Evolutionary conservation across 805 yeast genomes (phyloP).

Genomic region (Saccharomycopsis oosterbeekiorum): DNA sequence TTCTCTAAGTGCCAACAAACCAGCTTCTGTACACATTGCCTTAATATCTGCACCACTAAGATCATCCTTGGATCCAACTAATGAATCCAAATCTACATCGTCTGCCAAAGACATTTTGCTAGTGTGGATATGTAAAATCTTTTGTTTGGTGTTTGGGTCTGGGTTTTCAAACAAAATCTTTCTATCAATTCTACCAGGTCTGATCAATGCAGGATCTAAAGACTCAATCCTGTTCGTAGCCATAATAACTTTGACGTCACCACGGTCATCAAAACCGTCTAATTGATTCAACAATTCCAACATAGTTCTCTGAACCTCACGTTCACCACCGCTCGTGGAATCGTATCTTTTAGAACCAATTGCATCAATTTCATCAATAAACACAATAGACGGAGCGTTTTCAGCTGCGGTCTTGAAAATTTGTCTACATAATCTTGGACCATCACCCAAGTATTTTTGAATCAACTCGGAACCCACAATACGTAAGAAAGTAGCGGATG

Average conservation of each 20-base stretch:
- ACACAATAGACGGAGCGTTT: slow-evolving; percentile 96
- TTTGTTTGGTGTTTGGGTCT: slow-evolving; percentile 84
- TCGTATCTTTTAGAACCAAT: slow-evolving; percentile 97
- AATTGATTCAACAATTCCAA: slow-evolving; percentile 88
- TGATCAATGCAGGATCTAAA: slow-evolving; percentile 86
- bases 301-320: slow-evolving; percentile 98
- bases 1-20: slow-evolving; percentile 92
- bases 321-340: slow-evolving; percentile 78
- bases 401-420: slow-evolving; percentile 95
- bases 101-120: slow-evolving; percentile 91
- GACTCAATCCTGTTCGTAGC: slow-evolving; percentile 93
- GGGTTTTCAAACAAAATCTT: slow-evolving; percentile 97
- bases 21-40: slow-evolving; percentile 96
- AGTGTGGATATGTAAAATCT: slow-evolving; percentile 88
- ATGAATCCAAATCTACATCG: slow-evolving; percentile 82
- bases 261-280: slow-evolving; percentile 91
- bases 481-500: slow-evolving; percentile 90
- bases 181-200: slow-evolving; percentile 97
- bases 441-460: slow-evolving; percentile 96
- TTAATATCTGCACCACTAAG: slow-evolving; percentile 97
- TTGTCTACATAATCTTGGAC: slow-evolving; percentile 90
- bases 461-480: slow-evolving; percentile 96
- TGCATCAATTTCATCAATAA: slow-evolving; percentile 97
- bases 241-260: slow-evolving; percentile 93
- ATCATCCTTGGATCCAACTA: slow-evolving; percentile 95